Conservation (phyloP, 2,329 filamentous ascomycete species). For the Cercospora sesami region DNA sequence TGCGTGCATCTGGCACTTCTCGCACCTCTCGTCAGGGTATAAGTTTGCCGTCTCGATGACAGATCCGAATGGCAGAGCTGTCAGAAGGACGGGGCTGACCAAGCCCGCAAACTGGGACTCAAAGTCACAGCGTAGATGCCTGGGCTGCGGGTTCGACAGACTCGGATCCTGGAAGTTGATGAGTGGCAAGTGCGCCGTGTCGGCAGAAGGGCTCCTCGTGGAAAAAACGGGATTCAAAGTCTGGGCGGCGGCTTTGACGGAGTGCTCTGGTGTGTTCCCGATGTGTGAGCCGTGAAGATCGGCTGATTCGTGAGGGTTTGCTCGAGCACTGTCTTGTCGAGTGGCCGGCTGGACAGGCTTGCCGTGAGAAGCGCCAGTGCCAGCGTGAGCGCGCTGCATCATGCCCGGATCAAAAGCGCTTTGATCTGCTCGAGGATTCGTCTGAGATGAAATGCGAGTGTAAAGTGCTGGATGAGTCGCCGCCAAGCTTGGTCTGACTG, state of each 20-base stretch:
- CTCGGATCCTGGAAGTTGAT: not conserved
- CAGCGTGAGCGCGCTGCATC: not conserved
- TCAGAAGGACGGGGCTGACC: slow-evolving; percentile 16
- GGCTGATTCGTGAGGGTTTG: not conserved
- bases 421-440: not conserved
- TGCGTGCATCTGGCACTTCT: not conserved
- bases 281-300: not conserved
- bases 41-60: slow-evolving; percentile 16
- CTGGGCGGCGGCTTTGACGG: not conserved
- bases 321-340: not conserved
- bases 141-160: slow-evolving; percentile 4
- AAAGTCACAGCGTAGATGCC: slow-evolving; percentile 3
- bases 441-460: not conserved
- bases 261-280: not conserved
- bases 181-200: slow-evolving; percentile 11
- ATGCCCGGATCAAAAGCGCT: not conserved
- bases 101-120: slow-evolving; percentile 5
- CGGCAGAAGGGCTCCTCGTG: not conserved
- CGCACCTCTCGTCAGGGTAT: slow-evolving; percentile 10
- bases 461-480: slow-evolving; percentile 24
- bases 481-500: slow-evolving; percentile 6
- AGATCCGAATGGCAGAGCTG: slow-evolving; percentile 17
- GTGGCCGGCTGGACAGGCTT: not conserved
- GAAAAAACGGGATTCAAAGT: not conserved
- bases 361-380: not conserved